phyloP scores from a whole-genome alignment of 257 asterid species.

The Ilex aquifolium region DNA sequence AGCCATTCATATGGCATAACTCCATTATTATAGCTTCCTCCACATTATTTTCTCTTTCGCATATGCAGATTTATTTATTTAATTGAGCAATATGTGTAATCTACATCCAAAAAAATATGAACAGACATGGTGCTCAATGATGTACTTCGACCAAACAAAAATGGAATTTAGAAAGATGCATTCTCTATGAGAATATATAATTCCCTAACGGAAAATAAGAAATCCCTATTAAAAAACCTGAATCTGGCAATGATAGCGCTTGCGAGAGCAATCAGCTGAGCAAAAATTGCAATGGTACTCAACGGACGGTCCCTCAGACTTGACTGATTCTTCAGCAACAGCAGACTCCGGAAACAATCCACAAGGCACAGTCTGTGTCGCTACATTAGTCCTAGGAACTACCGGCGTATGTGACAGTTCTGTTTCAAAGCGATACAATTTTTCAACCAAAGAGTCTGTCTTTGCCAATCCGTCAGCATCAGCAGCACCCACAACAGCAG shows the following conservation, averaged over 20 bases:
- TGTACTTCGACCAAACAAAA: too few species aligned
- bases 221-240: constrained; percentile 44
- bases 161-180: too few species aligned
- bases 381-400: constrained; percentile 37
- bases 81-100: too few species aligned
- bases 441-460: constrained; percentile 47
- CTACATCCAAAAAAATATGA: too few species aligned
- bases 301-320: constrained; percentile 85
- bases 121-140: too few species aligned
- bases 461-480: constrained; percentile 39
- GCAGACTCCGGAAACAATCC: constrained; percentile 75
- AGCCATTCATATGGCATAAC: too few species aligned
- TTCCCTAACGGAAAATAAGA: not conserved
- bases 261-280: constrained; percentile 94
- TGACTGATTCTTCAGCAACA: constrained; percentile 65
- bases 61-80: too few species aligned
- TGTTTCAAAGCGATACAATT: constrained; percentile 68
- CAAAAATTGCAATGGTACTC: constrained; percentile 97
- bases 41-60: too few species aligned
- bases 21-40: too few species aligned
- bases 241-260: constrained; percentile 98
- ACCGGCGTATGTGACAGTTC: constrained; percentile 52
- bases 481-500: constrained; percentile 30
- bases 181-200: not conserved
- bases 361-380: constrained; percentile 51